These are phyloP conservation scores for Sarocladium kiliense DNA, from an alignment of 2,329 filamentous ascomycete genomes.

Conservation along the genomic window DNA sequence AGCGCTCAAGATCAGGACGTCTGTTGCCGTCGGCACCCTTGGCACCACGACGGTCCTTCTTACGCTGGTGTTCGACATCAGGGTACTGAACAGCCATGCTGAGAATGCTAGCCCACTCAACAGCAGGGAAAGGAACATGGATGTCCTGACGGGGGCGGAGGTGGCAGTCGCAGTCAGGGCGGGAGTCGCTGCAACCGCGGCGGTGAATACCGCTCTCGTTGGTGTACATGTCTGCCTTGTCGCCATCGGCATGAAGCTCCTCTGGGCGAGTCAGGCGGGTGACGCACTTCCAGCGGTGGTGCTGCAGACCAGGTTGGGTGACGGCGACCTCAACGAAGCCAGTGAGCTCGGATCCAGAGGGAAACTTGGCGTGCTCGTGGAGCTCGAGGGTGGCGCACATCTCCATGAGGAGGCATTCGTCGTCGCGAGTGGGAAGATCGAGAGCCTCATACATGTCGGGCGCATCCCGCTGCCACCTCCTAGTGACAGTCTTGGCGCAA, in stretches of 20 bases:
- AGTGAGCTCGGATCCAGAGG: conserved; percentile 54
- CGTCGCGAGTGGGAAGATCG: conserved; percentile 40
- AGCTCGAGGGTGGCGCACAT: conserved; percentile 58
- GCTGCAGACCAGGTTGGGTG: conserved; percentile 46
- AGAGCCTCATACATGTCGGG: conserved; percentile 51
- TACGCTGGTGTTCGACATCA: conserved; percentile 33
- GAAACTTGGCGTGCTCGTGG: conserved; percentile 52
- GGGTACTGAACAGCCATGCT: conserved; percentile 51
- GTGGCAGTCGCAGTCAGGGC: conserved; percentile 46
- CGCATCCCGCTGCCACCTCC: conserved; percentile 54
- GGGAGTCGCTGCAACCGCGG: conserved; percentile 43
- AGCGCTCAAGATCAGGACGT: conserved; percentile 24
- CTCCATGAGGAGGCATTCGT: conserved; percentile 54
- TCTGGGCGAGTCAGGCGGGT: conserved; percentile 53
- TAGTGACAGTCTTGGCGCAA: conserved; percentile 46
- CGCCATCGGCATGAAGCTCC: conserved; percentile 45
- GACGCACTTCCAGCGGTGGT: conserved; percentile 55
- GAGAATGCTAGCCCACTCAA: conserved; percentile 53
- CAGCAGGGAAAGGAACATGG: conserved; percentile 52
- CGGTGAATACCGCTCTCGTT: conserved; percentile 50
- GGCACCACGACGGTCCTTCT: conserved; percentile 29
- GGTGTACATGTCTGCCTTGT: conserved; percentile 38
- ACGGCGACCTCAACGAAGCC: conserved; percentile 56
- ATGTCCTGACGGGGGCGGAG: conserved; percentile 42
- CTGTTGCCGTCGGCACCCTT: conserved; percentile 29